A percentile compares a stretch with the other conserved stretches of the same genome.
These are phyloP conservation scores for Azolla pinnata DNA, from an alignment of 75 land plant genomes.

Conservation along the genomic window DNA sequence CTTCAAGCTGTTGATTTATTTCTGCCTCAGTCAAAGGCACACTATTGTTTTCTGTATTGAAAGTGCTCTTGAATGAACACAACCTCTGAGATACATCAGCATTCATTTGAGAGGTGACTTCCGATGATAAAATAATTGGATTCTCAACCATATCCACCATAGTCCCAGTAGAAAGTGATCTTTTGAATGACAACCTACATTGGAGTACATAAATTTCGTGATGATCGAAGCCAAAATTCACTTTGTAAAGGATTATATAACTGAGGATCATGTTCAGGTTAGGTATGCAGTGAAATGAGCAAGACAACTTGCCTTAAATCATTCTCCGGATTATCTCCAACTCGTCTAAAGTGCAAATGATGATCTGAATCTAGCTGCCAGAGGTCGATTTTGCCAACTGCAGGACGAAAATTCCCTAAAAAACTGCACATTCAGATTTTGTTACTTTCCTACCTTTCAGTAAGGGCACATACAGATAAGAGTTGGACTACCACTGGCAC, in stretches of 20 bases:
- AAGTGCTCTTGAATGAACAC: too few relatives aligned
- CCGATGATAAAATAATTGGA: slow-evolving; percentile 1
- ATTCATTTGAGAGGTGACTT: neutral
- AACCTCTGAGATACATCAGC: too few relatives aligned
- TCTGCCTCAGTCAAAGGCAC: neutral
- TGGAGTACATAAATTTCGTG: neutral
- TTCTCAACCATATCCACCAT: neutral
- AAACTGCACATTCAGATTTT: slow-evolving; percentile 33
- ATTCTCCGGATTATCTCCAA: slow-evolving; percentile 15
- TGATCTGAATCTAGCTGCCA: slow-evolving; percentile 70
- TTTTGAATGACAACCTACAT: neutral
- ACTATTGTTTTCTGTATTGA: neutral
- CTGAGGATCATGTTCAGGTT: neutral
- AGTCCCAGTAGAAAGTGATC: slow-evolving; percentile 5
- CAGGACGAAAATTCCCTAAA: slow-evolving; percentile 71
- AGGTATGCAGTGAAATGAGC: too few relatives aligned
- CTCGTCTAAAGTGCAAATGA: slow-evolving; percentile 39
- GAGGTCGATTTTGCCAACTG: slow-evolving; percentile 48
- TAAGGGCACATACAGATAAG: neutral
- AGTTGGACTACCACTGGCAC: neutral
- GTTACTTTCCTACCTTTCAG: neutral
- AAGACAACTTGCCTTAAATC: slow-evolving; percentile 18
- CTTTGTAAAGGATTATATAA: neutral
- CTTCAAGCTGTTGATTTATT: neutral
- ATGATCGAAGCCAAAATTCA: neutral